Evolutionary conservation across 768 basidiomycete genomes (phyloP).

Genomic region (Trametes cinnabarina): DNA sequence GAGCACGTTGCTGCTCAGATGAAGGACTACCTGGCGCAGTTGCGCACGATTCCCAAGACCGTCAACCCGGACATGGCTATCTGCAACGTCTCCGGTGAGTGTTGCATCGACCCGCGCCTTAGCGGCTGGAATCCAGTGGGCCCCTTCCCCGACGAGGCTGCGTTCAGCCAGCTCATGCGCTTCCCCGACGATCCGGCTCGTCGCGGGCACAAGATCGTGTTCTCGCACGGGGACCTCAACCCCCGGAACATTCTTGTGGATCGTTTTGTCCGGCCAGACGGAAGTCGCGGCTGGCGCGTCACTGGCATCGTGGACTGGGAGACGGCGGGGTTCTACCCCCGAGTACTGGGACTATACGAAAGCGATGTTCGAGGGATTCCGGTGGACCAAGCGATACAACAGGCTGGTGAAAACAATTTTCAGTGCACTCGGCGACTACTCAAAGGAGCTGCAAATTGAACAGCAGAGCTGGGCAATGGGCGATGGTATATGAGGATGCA

Average conservation of each 20-base stretch:
- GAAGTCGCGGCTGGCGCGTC: slow-evolving; percentile 3
- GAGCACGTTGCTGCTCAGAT: neutral
- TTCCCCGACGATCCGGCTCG: neutral
- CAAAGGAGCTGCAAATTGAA: neutral
- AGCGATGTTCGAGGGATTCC: neutral
- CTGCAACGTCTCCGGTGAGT: neutral
- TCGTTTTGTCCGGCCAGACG: neutral
- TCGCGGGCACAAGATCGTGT: slow-evolving; percentile 3
- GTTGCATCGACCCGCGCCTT: neutral
- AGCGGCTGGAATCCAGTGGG: neutral
- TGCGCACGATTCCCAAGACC: neutral
- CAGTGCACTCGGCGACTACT: neutral
- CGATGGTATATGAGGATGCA: neutral
- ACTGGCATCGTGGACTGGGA: slow-evolving; percentile 27
- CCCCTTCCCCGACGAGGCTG: neutral
- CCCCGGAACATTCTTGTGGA: slow-evolving; percentile 24
- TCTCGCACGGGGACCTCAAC: slow-evolving; percentile 25
- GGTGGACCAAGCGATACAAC: neutral
- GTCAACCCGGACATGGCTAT: neutral
- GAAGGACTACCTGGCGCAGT: neutral
- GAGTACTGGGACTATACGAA: slow-evolving; percentile 25
- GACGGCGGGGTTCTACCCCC: slow-evolving; percentile 25
- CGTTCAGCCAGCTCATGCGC: neutral
- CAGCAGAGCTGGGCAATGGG: neutral
- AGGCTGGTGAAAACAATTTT: neutral